phyloP scores from a whole-genome alignment of 257 asterid species.

The Cruciata laevipes region DNA sequence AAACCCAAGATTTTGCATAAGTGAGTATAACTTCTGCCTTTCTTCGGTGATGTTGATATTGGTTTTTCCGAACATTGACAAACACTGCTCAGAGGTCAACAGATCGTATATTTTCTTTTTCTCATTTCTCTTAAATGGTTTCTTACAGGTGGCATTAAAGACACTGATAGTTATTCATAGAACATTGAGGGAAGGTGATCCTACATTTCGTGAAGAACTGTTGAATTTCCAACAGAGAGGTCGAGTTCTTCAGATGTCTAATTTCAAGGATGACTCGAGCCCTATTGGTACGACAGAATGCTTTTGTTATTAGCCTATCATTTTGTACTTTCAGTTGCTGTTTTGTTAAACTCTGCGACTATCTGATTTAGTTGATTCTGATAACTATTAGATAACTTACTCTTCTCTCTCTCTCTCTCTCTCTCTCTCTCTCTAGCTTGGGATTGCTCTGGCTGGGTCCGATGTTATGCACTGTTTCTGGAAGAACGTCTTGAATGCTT shows the following conservation, averaged over 20 bases:
- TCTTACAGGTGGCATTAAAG: slow-evolving; percentile 75
- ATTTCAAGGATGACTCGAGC: slow-evolving; percentile 92
- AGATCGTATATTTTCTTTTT: background rate
- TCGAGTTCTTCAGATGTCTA: slow-evolving; percentile 77
- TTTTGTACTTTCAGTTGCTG: slow-evolving; percentile 2
- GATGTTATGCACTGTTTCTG: slow-evolving; percentile 77
- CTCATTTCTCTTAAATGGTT: slow-evolving; percentile 5
- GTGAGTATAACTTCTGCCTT: background rate
- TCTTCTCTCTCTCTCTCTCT: background rate
- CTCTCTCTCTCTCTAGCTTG: slow-evolving; percentile 52
- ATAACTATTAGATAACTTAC: background rate
- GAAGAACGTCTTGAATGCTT: slow-evolving; percentile 95
- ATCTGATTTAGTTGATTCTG: background rate
- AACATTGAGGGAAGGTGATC: slow-evolving; percentile 89
- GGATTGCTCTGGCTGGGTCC: slow-evolving; percentile 97
- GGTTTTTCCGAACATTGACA: background rate
- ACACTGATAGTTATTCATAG: slow-evolving; percentile 77
- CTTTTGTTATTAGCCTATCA: background rate
- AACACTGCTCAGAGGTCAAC: background rate
- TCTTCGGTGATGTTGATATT: background rate
- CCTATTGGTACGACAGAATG: slow-evolving; percentile 48
- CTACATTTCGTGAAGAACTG: slow-evolving; percentile 77
- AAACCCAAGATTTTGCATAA: background rate
- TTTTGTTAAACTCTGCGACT: background rate
- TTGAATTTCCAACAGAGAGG: slow-evolving; percentile 77